Evolutionary conservation across 495 filamentous ascomycete genomes (phyloP).

Genomic region (Penicillium lagena): DNA sequence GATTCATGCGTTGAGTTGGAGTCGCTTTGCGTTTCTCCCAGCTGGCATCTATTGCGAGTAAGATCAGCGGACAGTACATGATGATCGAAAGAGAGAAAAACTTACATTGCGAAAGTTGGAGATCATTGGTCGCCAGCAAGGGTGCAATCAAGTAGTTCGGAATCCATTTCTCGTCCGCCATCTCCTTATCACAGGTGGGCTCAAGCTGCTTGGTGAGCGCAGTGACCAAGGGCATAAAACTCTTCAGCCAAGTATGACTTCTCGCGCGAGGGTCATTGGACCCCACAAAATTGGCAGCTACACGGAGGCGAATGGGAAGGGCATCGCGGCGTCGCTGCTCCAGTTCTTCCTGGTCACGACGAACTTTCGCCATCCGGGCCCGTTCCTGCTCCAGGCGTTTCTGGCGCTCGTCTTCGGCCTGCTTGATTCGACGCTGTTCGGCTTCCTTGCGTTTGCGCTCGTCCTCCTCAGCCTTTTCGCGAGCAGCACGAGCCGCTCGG

Average conservation of each 20-base stretch:
- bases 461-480: constrained; percentile 45
- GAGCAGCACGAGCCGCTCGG: constrained; percentile 33
- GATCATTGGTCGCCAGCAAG: constrained; percentile 68
- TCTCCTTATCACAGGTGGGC: constrained; percentile 29
- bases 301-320: constrained; percentile 42
- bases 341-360: constrained; percentile 46
- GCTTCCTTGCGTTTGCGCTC: constrained; percentile 46
- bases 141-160: constrained; percentile 71
- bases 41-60: constrained; percentile 47
- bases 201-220: constrained; percentile 43
- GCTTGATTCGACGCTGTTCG: constrained; percentile 45
- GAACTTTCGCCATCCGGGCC: constrained; percentile 37
- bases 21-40: constrained; percentile 56
- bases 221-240: constrained; percentile 48
- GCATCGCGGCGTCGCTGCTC: constrained; percentile 54
- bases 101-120: constrained; percentile 66
- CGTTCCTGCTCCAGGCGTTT: constrained; percentile 54
- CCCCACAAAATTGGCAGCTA: constrained; percentile 42
- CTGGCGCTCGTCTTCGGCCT: constrained; percentile 48
- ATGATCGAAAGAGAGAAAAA: constrained; percentile 2
- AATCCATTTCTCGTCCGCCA: constrained; percentile 62
- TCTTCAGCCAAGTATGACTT: constrained; percentile 37
- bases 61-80: constrained; percentile 1
- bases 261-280: constrained; percentile 39
- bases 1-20: constrained; percentile 37